These are phyloP conservation scores for Alternaria consortialis DNA, from an alignment of 2,329 filamentous ascomycete genomes.

Conservation along the genomic window DNA sequence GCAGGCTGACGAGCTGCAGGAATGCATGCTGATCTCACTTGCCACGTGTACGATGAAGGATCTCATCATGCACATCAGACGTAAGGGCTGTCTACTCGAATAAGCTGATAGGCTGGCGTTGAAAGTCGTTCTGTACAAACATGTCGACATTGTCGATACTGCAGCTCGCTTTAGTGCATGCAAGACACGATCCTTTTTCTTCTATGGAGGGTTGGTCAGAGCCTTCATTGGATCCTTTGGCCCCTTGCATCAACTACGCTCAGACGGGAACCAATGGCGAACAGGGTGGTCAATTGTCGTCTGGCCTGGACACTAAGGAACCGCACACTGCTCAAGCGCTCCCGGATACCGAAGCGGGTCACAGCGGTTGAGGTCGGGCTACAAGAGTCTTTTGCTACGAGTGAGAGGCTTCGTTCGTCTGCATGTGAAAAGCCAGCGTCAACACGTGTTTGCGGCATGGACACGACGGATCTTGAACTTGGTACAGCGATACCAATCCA, in stretches of 20 bases:
- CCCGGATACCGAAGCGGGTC: not conserved
- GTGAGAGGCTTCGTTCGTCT: not conserved
- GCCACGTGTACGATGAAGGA: not conserved
- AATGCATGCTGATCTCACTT: not conserved
- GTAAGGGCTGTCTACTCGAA: not conserved
- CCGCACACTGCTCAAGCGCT: constrained; percentile 1
- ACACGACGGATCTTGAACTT: not conserved
- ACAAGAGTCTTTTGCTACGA: not conserved
- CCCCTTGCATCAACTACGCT: constrained; percentile 17
- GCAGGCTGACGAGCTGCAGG: not conserved
- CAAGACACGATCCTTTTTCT: constrained; percentile 14
- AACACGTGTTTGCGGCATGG: not conserved
- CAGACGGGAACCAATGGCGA: constrained; percentile 8
- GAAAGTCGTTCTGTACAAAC: not conserved
- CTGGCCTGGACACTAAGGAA: constrained; percentile 1
- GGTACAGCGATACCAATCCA: not conserved
- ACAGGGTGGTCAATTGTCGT: not conserved
- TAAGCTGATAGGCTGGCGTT: not conserved
- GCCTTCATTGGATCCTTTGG: constrained; percentile 9
- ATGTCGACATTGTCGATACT: constrained; percentile 16
- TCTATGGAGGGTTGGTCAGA: constrained; percentile 4
- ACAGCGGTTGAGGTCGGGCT: not conserved
- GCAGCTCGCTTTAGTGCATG: constrained; percentile 21
- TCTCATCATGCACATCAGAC: not conserved
- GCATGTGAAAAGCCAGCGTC: not conserved